These are phyloP conservation scores for Sporothrix phasma DNA, from an alignment of 2,329 filamentous ascomycete genomes.

Conservation along the genomic window DNA sequence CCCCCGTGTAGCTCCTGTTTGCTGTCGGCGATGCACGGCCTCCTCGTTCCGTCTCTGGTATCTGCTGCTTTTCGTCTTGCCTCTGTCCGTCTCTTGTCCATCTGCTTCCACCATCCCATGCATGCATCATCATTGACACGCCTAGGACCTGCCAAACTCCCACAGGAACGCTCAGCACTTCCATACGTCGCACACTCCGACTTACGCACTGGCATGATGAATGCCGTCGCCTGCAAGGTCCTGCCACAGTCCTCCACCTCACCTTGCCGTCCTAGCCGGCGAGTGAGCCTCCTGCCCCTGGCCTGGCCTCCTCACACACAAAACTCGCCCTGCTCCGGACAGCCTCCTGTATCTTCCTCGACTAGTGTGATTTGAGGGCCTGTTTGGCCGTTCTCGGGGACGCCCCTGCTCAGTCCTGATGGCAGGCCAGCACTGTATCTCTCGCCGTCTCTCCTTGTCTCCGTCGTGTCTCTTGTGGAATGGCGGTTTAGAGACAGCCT, in stretches of 20 bases:
- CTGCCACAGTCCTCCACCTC: background rate
- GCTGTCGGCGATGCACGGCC: background rate
- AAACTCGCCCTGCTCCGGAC: background rate
- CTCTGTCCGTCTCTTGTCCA: background rate
- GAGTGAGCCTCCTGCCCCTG: slow-evolving; percentile 6
- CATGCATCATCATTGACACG: background rate
- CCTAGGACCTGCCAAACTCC: background rate
- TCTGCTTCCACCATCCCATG: background rate
- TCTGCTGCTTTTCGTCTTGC: background rate
- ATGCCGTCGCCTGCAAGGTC: too few species aligned
- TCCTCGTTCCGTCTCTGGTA: background rate
- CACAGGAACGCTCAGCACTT: background rate
- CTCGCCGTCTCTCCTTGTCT: background rate
- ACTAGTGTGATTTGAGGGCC: background rate
- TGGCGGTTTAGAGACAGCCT: background rate
- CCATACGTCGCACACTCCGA: too few species aligned
- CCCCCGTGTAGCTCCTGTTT: slow-evolving; percentile 11
- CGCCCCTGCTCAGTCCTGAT: background rate
- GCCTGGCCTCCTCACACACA: background rate
- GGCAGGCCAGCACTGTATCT: slow-evolving; percentile 3
- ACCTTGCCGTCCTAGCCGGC: slow-evolving; percentile 3
- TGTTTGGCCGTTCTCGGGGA: background rate
- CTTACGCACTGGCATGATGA: too few species aligned
- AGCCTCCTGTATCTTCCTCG: background rate
- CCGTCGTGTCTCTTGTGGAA: background rate